Conservation (phyloP, 2,329 filamentous ascomycete genomes). For the Talaromyces sp. region DNA sequence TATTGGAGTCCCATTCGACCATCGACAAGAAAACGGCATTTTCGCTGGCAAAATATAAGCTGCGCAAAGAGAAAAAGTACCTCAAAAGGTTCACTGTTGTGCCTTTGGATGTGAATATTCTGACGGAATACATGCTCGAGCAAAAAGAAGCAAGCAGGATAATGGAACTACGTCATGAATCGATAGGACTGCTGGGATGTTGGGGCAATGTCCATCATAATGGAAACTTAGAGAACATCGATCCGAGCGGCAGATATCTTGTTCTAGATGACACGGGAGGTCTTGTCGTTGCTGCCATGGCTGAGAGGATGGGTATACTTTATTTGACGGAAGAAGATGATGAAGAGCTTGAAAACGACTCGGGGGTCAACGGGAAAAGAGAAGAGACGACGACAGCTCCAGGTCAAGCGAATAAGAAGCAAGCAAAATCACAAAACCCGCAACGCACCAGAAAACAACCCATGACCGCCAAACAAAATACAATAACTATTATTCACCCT, state of each 20-base stretch:
- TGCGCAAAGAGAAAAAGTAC: conserved; percentile 92
- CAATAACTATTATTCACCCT: conserved; percentile 59
- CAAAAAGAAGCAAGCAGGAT: conserved; percentile 79
- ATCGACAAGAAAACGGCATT: conserved; percentile 94
- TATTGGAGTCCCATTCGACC: conserved; percentile 83
- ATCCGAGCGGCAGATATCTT: conserved; percentile 66
- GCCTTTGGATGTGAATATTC: conserved; percentile 73
- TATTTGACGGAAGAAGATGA: conserved; percentile 47
- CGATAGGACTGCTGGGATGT: conserved; percentile 75
- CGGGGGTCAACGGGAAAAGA: conserved; percentile 20
- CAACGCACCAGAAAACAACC: conserved; percentile 27
- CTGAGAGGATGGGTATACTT: conserved; percentile 83
- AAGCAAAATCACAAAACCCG: conserved; percentile 15
- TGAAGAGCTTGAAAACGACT: conserved; percentile 24
- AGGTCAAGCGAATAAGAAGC: neutral
- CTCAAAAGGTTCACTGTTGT: conserved; percentile 81
- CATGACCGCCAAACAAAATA: conserved; percentile 54
- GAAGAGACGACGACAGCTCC: conserved; percentile 11
- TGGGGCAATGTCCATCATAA: conserved; percentile 86
- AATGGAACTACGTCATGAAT: conserved; percentile 82
- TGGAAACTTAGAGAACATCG: conserved; percentile 38
- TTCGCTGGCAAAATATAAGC: conserved; percentile 91
- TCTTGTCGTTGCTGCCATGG: conserved; percentile 75
- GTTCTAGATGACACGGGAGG: conserved; percentile 86
- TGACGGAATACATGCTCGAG: conserved; percentile 74